These are phyloP conservation scores for Clarireedia hainanense DNA, from an alignment of 2,329 filamentous ascomycete genomes.

Conservation along the genomic window DNA sequence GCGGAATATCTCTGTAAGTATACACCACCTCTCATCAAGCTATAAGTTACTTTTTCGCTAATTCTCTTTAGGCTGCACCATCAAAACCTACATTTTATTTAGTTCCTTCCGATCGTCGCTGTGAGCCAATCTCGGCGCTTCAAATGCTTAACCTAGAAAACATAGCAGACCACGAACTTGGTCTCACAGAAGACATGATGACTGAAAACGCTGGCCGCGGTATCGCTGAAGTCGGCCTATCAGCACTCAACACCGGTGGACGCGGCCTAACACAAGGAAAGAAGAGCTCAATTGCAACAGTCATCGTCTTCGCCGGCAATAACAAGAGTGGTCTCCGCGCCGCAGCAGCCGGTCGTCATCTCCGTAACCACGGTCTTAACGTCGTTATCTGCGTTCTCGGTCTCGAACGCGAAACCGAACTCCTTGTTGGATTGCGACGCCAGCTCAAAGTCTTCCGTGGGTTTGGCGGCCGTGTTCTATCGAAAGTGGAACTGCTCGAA, in stretches of 20 bases:
- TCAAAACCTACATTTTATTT: conserved; percentile 39
- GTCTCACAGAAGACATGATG: conserved; percentile 82
- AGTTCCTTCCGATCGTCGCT: conserved; percentile 45
- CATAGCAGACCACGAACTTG: conserved; percentile 78
- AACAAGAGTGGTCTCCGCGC: conserved; percentile 82
- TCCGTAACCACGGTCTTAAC: conserved; percentile 74
- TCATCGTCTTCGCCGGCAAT: conserved; percentile 88
- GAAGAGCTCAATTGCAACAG: conserved; percentile 32
- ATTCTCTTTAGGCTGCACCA: conserved; percentile 16
- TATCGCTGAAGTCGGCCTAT: conserved; percentile 75
- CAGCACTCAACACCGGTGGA: conserved; percentile 45
- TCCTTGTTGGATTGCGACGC: conserved; percentile 70
- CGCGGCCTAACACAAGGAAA: conserved; percentile 28
- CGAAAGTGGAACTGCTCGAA: conserved; percentile 54
- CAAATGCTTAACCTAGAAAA: conserved; percentile 93
- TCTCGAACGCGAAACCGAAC: conserved; percentile 71
- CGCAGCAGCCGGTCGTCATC: conserved; percentile 76
- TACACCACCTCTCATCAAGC: background rate
- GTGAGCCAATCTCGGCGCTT: conserved; percentile 60
- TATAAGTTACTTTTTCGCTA: conserved; percentile 4
- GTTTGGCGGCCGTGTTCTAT: conserved; percentile 67
- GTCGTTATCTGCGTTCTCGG: conserved; percentile 79
- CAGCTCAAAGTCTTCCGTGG: conserved; percentile 80
- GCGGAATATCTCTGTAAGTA: conserved; percentile 24
- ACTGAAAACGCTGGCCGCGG: conserved; percentile 85